These are phyloP conservation scores for Petunia secreta DNA, from an alignment of 257 asterid genomes.

Conservation along the genomic window DNA sequence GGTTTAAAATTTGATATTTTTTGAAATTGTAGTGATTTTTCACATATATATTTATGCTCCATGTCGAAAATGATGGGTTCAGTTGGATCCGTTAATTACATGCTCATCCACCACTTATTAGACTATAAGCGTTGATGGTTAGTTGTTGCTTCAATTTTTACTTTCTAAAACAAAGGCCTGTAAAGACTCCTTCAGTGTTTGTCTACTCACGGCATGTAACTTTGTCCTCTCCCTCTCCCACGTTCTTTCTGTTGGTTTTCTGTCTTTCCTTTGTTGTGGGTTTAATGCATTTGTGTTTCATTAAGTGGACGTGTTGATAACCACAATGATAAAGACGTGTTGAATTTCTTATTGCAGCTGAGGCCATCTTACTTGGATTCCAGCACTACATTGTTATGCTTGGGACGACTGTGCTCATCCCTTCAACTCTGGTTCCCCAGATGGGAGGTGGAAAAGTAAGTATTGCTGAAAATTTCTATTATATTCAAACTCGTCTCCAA, in stretches of 20 bases:
- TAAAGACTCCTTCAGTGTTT: neutral
- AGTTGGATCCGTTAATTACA: no score
- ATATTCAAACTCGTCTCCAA: neutral
- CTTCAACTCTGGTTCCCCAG: constrained; percentile 72
- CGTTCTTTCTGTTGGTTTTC: neutral
- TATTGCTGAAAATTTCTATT: neutral
- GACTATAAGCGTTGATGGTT: no score
- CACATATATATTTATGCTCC: no score
- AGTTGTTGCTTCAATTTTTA: neutral
- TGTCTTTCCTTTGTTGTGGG: neutral
- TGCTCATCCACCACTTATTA: no score
- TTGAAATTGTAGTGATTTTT: no score
- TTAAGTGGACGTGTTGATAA: neutral
- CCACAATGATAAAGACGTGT: neutral
- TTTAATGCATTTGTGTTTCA: constrained; percentile 1
- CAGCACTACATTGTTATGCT: constrained; percentile 99
- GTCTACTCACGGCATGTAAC: neutral
- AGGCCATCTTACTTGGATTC: constrained; percentile 93
- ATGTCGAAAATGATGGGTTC: no score
- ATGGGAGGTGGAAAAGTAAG: constrained; percentile 95
- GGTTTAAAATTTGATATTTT: no score
- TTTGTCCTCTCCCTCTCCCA: neutral
- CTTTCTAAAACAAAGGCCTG: neutral
- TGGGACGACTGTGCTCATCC: constrained; percentile 93
- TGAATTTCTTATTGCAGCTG: constrained; percentile 62